Base-by-base conservation (phyloP, 371 early-diverging fungal species). In the Rhizopus arrhizus region DNA sequence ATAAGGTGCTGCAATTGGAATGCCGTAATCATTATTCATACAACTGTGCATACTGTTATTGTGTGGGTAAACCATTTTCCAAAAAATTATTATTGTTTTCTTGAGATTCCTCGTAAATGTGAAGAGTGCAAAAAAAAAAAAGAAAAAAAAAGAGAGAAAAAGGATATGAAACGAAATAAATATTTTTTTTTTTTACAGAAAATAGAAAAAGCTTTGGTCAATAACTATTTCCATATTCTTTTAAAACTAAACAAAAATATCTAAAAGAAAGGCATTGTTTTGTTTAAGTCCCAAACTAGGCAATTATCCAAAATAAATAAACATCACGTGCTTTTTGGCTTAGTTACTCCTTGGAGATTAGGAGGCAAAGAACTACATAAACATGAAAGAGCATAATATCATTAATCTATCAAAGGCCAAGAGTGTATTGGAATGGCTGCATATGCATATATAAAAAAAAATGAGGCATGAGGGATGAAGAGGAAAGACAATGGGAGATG, bases 1-100 rank as follows among this genome's bases (percentile, higher is more conserved):
- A 33, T 63, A 40, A 4, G 56, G 65, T 45, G 56, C 32, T 56
- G 59, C 65, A 55, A 64, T 49, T 36, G 65, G 65, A 45, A 64
- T 64, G 29, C 51, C 43, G 13, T 49, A 58, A 35, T 64, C 38
- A 42, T 33, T 53, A n/a, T 53, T 53, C 7, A 51, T 16, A 32
- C 42, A n/a, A 28, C 12, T 42, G 5, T 62, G 32, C 28, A 28
- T 29, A 8, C 48, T 29, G 22, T 28, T 54, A 55, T 61, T 47
- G 9, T 22, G 11, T 7, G 22, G 46, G 35, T 28, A 35, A 34
- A 15, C 5, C 35, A 43, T 45, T 46, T 13, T 15, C 10, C 15
- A 22, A 22, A 22, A 22, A 22, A 22, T 22, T 22, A 22, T 22
- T 22, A 2, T 22, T 22, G 22, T 15, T 32, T 12, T 33, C 43